A percentile compares a stretch with the other conserved stretches of the same genome.
These are phyloP conservation scores for Epichloe baconii DNA, from an alignment of 2,329 filamentous ascomycete genomes.

Conservation along the genomic window DNA sequence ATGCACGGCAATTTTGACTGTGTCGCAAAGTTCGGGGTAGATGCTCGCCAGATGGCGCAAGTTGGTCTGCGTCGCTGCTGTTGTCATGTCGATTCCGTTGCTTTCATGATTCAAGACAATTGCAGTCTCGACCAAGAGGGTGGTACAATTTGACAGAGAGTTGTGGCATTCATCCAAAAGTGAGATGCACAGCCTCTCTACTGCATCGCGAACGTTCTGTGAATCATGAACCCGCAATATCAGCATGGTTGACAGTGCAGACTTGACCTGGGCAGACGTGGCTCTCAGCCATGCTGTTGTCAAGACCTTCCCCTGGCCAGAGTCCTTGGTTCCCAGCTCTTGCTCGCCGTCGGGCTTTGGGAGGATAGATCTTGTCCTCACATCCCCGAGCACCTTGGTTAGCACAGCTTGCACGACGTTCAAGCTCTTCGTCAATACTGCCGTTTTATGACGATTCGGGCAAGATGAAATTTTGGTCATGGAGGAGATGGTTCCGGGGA, in stretches of 20 bases:
- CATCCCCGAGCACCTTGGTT: conserved; percentile 42
- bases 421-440: conserved; percentile 51
- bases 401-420: conserved; percentile 43
- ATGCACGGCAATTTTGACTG: conserved; percentile 59
- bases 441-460: conserved; percentile 41
- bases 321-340: conserved; percentile 10
- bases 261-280: conserved; percentile 67
- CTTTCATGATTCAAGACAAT: conserved; percentile 51
- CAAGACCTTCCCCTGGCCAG: conserved; percentile 24
- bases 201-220: conserved; percentile 50
- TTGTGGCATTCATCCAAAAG: conserved; percentile 67
- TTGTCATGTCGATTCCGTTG: conserved; percentile 17
- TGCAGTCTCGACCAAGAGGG: conserved; percentile 69
- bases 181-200: conserved; percentile 59
- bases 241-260: conserved; percentile 66
- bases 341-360: conserved; percentile 17
- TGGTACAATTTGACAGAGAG: conserved; percentile 55
- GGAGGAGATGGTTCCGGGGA: conserved; percentile 71
- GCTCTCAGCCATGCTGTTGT: conserved; percentile 60
- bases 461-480: conserved; percentile 63
- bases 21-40: conserved; percentile 47
- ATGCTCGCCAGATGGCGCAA: conserved; percentile 50
- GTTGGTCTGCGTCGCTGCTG: conserved; percentile 28
- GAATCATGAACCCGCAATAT: conserved; percentile 62
- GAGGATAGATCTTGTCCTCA: conserved; percentile 36